Evolutionary conservation across 495 filamentous ascomycete species (phyloP), one percentile per base, ranked within the genome.

Genomic region (Trichoderma erinaceum): DNA sequence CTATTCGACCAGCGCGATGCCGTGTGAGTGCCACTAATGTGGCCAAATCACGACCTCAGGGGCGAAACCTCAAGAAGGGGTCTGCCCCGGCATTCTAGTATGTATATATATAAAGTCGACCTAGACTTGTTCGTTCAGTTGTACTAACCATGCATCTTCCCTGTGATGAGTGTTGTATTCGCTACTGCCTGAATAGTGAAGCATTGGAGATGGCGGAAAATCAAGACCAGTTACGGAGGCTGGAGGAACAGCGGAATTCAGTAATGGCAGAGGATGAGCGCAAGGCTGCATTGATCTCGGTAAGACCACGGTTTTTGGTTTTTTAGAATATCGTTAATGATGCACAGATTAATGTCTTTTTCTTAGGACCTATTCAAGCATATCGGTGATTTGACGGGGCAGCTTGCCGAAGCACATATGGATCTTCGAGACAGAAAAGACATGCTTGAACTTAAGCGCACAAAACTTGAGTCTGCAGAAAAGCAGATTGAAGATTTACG

Each of bases 371-470:
- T 67, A 10, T 67, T 67, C 38, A 25, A 21, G 15, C 52, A 58
- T 35, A 67, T 67, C 32, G 25, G 35, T 18, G 66, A 38, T 32
- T 52, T 67, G 44, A 56, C 66, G 25, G 38, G 16, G 7, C 43
- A 67, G 27, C 66, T 67, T 15, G 43, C 44, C 44, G 66, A 67
- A 21, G 50, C 66, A 12, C 44, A 56, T 15, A 56, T 52, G 46
- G 66, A 67, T 16, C 66, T 67, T 58, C 66, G 52, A n/a, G 44
- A 67, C 21, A 58, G 52, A 52, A 67, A 67, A 27, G 44, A 67
- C 46, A 52, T 61, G 44, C 46, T 67, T 35, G 52, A 52, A 21
- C 46, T 56, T n/a, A 61, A 29, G n/a, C 66, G 50, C 12, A 38
- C 44, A 21, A 38, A 61, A 41, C 44, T 67, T 25, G 46, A 67